These are phyloP conservation scores for Globisporangium solare DNA, from an alignment of 352 stramenopile species.

Conservation along the genomic window DNA sequence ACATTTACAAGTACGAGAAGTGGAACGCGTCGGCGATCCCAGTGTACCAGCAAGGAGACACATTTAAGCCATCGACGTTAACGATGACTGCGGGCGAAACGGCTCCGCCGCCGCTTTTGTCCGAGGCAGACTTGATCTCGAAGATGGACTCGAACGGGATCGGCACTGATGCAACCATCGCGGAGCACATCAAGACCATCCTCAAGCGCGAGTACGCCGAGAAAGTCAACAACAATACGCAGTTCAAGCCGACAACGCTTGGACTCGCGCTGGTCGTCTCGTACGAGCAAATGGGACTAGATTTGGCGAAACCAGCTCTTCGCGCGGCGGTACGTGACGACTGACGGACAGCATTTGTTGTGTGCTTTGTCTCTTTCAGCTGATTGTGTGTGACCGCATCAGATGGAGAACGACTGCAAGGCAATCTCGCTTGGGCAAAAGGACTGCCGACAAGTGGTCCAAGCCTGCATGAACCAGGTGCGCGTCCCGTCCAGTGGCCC, in stretches of 20 bases:
- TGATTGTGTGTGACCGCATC: not conserved
- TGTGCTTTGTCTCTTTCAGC: constrained; percentile 10
- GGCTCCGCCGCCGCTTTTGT: constrained; percentile 83
- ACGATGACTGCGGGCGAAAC: constrained; percentile 75
- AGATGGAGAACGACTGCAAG: constrained; percentile 93
- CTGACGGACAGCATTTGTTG: constrained; percentile 7
- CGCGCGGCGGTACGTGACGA: constrained; percentile 63
- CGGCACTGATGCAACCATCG: constrained; percentile 94
- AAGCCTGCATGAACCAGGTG: constrained; percentile 87
- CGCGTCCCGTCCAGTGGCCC: constrained; percentile 32
- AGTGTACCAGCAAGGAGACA: constrained; percentile 72
- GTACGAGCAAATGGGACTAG: constrained; percentile 94
- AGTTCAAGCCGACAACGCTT: constrained; percentile 92
- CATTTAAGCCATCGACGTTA: constrained; percentile 65
- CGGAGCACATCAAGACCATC: constrained; percentile 99
- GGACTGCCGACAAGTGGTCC: constrained; percentile 66
- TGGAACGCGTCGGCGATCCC: constrained; percentile 88
- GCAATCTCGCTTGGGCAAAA: constrained; percentile 79
- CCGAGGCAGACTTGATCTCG: constrained; percentile 90
- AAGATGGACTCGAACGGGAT: constrained; percentile 96
- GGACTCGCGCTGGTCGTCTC: constrained; percentile 88
- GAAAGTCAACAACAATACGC: constrained; percentile 91
- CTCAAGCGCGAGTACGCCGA: constrained; percentile 95
- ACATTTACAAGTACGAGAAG: constrained; percentile 94
- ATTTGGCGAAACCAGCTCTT: constrained; percentile 95